These are phyloP conservation scores for Carex kokanica DNA, from an alignment of 176 grass and related monocot genomes.

Conservation along the genomic window DNA sequence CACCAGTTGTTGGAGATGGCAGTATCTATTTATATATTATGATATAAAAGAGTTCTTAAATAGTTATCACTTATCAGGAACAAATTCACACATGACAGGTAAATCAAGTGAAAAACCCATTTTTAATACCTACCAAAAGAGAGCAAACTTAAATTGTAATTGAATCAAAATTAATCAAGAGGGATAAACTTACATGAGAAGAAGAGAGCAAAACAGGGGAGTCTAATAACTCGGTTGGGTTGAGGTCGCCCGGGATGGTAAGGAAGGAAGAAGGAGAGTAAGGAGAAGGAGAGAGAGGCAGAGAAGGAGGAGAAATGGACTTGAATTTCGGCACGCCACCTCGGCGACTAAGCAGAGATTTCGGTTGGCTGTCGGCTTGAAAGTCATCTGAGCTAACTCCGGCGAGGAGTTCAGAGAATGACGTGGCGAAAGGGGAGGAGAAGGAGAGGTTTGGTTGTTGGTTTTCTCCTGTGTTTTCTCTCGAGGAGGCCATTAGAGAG, in stretches of 20 bases:
- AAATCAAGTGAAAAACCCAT: background rate
- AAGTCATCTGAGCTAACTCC: background rate
- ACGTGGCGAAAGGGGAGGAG: slow-evolving; percentile 35
- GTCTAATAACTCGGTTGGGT: slow-evolving; percentile 51
- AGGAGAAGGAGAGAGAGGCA: slow-evolving; percentile 33
- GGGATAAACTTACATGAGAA: slow-evolving; percentile 26
- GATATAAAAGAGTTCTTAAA: background rate
- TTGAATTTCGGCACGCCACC: slow-evolving; percentile 29
- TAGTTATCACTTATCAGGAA: background rate
- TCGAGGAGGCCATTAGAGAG: slow-evolving; percentile 39
- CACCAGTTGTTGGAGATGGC: slow-evolving; percentile 65
- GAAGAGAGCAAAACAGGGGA: slow-evolving; percentile 67
- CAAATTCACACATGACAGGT: background rate
- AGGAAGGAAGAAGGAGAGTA: slow-evolving; percentile 59
- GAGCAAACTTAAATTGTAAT: background rate
- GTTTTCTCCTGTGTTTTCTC: slow-evolving; percentile 29
- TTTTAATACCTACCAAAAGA: background rate
- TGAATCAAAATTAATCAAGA: background rate
- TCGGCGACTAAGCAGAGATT: background rate
- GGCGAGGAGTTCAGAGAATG: slow-evolving; percentile 33
- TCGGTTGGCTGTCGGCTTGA: background rate
- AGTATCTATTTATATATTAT: slow-evolving; percentile 45
- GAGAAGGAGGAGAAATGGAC: slow-evolving; percentile 47
- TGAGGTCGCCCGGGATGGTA: slow-evolving; percentile 31
- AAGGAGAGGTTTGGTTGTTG: slow-evolving; percentile 30